Percentiles rank a stretch among this genome's conserved stretches.
phyloP scores from a whole-genome alignment of 441 rosid genomes.

The Adansonia grandidieri region DNA sequence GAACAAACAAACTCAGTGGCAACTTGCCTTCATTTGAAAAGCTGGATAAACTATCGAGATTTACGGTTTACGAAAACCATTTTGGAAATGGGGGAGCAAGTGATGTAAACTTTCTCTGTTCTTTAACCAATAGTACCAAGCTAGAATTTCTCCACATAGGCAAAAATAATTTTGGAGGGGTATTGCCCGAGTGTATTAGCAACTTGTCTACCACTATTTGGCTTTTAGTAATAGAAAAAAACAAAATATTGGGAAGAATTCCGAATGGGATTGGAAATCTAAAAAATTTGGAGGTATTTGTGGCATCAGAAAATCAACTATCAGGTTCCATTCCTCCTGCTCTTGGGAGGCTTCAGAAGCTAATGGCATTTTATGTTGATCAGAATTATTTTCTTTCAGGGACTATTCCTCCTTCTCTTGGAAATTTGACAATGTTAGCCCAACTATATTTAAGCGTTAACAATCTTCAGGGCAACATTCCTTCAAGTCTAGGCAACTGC shows the following conservation, averaged over 20 bases:
- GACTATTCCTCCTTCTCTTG: not conserved
- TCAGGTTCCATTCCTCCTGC: not conserved
- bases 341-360: slow-evolving; percentile 6
- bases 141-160: fast-evolving
- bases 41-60: not conserved
- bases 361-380: not conserved
- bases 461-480: slow-evolving; percentile 20
- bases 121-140: slow-evolving; percentile 15
- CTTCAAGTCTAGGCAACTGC: not conserved
- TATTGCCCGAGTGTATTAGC: slow-evolving; percentile 5
- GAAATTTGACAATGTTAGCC: not conserved
- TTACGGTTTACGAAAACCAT: fast-evolving
- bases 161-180: not conserved
- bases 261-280: slow-evolving; percentile 18
- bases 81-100: slow-evolving; percentile 8
- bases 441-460: not conserved
- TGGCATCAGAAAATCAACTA: not conserved
- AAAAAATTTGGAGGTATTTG: not conserved
- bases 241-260: slow-evolving; percentile 20
- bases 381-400: not conserved
- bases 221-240: not conserved
- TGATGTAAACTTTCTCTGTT: slow-evolving; percentile 21
- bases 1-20: not conserved
- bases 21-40: not conserved
- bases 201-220: slow-evolving; percentile 1